Percentiles rank a stretch among this genome's conserved stretches.
Evolutionary conservation across 1,284 basidiomycete species (phyloP).

Genomic region (Coniferiporia weirii): DNA sequence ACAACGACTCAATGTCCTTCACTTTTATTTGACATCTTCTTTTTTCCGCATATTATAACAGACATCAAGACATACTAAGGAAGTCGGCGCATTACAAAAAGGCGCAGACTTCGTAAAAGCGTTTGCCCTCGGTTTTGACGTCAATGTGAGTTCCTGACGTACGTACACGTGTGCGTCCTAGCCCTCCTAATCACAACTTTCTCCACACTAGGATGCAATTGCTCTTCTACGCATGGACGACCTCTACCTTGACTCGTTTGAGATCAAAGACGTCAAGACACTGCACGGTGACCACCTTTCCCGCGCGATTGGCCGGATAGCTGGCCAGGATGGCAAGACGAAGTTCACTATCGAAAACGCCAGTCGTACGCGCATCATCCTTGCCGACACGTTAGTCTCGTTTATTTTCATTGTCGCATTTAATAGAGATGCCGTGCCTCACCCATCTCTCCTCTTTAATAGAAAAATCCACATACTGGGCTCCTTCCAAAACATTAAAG

Average conservation of each 20-base stretch:
- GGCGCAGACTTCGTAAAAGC: conserved; percentile 99
- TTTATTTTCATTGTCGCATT: neutral
- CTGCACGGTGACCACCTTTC: conserved; percentile 95
- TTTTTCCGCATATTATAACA: conserved; percentile 28
- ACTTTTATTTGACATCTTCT: conserved; percentile 3
- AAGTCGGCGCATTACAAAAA: conserved; percentile 88
- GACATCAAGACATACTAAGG: conserved; percentile 94
- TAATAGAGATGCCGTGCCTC: no score
- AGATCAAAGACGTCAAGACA: conserved; percentile 99
- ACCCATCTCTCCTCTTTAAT: conserved; percentile 2
- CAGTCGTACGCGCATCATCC: conserved; percentile 90
- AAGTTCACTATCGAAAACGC: conserved; percentile 99
- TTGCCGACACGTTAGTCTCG: conserved; percentile 87
- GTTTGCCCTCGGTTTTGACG: conserved; percentile 90
- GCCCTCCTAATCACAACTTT: conserved; percentile 15
- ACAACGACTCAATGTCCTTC: conserved; percentile 2
- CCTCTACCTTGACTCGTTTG: conserved; percentile 95
- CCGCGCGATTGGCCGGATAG: conserved; percentile 95
- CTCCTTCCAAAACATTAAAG: conserved; percentile 95
- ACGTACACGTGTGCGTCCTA: neutral
- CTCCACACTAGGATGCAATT: conserved; percentile 73
- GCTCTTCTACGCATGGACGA: conserved; percentile 94
- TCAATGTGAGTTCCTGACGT: conserved; percentile 58
- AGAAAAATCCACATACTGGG: conserved; percentile 95
- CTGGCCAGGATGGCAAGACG: conserved; percentile 96